A percentile compares a stretch with the other conserved stretches of the same genome.
Evolutionary conservation across 805 yeast genomes (phyloP).

Genomic region (Torulaspora delbrueckii): DNA sequence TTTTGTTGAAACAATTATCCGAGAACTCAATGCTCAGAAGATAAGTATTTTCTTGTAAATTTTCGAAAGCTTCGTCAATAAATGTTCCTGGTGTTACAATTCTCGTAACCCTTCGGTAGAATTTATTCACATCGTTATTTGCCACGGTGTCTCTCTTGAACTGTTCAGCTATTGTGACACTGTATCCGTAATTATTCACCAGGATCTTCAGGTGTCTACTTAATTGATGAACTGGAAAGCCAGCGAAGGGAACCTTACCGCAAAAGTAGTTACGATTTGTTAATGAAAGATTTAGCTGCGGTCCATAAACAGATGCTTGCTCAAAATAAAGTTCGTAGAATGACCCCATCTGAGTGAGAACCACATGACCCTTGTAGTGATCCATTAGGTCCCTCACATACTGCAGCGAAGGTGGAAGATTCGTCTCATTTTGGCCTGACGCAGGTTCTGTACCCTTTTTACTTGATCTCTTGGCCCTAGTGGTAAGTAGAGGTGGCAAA

Average conservation of each 20-base stretch:
- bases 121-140: slow-evolving; percentile 37
- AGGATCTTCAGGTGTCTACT: slow-evolving; percentile 69
- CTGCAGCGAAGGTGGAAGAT: slow-evolving; percentile 36
- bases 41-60: slow-evolving; percentile 65
- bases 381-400: slow-evolving; percentile 41
- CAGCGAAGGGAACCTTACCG: slow-evolving; percentile 71
- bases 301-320: slow-evolving; percentile 73
- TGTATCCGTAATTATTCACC: slow-evolving; percentile 62
- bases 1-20: slow-evolving; percentile 38
- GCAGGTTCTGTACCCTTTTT: background rate
- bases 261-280: slow-evolving; percentile 49
- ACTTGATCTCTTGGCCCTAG: background rate
- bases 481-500: background rate
- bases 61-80: slow-evolving; percentile 78
- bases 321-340: slow-evolving; percentile 86
- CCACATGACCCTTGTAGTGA: slow-evolving; percentile 48
- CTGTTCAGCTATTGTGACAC: slow-evolving; percentile 84
- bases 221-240: slow-evolving; percentile 73
- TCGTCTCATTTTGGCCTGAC: background rate
- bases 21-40: slow-evolving; percentile 64
- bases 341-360: slow-evolving; percentile 77
- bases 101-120: slow-evolving; percentile 68
- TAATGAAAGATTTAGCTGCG: slow-evolving; percentile 64
- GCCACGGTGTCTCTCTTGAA: slow-evolving; percentile 29
- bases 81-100: slow-evolving; percentile 91